Conservation (phyloP, 1,284 basidiomycete species). For the Ceratobasidium sp. region DNA sequence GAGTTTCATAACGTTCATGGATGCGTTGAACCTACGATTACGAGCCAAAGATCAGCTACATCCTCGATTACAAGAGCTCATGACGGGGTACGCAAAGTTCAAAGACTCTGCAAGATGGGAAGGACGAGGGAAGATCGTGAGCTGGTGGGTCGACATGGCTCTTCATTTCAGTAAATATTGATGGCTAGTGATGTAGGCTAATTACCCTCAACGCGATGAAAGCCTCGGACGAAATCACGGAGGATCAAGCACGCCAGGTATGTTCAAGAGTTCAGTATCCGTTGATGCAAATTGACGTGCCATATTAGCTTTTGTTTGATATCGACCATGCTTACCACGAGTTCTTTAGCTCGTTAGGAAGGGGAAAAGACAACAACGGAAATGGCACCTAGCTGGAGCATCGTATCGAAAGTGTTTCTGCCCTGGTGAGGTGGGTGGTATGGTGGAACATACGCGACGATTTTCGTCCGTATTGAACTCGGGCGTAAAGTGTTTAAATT, state of each 20-base stretch:
- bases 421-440: too few species aligned
- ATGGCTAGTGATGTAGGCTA: constrained; percentile 66
- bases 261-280: constrained; percentile 48
- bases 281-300: background rate
- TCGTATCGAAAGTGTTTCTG: too few species aligned
- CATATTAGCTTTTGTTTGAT: constrained; percentile 86
- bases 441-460: too few species aligned
- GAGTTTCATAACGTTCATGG: constrained; percentile 99
- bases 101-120: constrained; percentile 95
- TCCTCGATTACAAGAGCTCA: constrained; percentile 92
- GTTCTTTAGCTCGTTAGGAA: constrained; percentile 88
- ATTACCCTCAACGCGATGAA: constrained; percentile 98
- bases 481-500: too few species aligned
- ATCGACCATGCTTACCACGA: constrained; percentile 97
- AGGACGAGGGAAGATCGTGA: constrained; percentile 90
- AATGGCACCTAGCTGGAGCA: constrained; percentile 3
- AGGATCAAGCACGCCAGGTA: constrained; percentile 94
- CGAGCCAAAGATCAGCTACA: constrained; percentile 97
- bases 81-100: constrained; percentile 91
- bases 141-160: constrained; percentile 72
- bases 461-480: too few species aligned
- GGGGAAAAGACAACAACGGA: constrained; percentile 52
- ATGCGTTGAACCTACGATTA: constrained; percentile 91
- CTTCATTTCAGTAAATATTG: constrained; percentile 4
- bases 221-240: constrained; percentile 94